Evolutionary conservation across 1,284 basidiomycete genomes (phyloP).

Genomic region (Tremellales sp.): DNA sequence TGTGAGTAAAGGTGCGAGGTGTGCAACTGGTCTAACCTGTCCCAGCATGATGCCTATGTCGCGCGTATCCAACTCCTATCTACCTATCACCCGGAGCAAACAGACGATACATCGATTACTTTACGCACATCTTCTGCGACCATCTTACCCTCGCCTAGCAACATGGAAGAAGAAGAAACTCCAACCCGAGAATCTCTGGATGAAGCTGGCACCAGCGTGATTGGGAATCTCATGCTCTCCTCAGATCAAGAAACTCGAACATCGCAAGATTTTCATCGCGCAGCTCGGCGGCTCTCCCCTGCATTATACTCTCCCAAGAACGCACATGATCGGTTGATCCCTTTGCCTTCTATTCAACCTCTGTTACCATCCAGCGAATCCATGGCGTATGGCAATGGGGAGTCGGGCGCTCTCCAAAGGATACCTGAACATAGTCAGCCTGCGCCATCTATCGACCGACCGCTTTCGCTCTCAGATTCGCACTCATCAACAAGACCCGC

Average conservation of each 20-base stretch:
- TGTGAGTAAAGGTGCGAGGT: constrained; percentile 27
- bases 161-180: neutral
- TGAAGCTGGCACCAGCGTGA: constrained; percentile 22
- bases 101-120: neutral
- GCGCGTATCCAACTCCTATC: constrained; percentile 42
- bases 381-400: too few relatives aligned
- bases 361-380: too few relatives aligned
- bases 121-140: neutral
- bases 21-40: neutral
- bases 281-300: neutral
- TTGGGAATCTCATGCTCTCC: constrained; percentile 36
- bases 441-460: too few relatives aligned
- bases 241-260: constrained; percentile 1
- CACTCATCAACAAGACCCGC: too few relatives aligned
- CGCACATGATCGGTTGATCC: too few relatives aligned
- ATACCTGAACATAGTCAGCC: too few relatives aligned
- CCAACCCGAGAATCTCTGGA: constrained; percentile 29
- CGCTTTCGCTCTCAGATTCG: too few relatives aligned
- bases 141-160: neutral
- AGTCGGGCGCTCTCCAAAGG: too few relatives aligned
- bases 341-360: too few relatives aligned
- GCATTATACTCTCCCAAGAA: too few relatives aligned
- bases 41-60: constrained; percentile 47
- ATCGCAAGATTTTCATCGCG: neutral
- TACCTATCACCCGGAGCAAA: constrained; percentile 23